These are phyloP conservation scores for Allomyces macrogynus DNA, from an alignment of 192 early-diverging fungal genomes.

Conservation along the genomic window DNA sequence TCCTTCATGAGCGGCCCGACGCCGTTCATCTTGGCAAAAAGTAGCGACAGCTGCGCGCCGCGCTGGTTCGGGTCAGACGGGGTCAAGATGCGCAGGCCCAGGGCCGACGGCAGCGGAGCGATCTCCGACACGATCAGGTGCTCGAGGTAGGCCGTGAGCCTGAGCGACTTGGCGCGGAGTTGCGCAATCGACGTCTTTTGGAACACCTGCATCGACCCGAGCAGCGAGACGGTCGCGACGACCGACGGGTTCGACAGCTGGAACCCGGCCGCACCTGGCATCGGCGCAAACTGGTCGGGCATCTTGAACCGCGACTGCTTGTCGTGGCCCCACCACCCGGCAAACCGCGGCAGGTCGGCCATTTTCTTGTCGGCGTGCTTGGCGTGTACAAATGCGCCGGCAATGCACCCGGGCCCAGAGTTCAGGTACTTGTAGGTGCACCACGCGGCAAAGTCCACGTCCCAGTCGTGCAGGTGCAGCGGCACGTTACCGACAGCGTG, in stretches of 20 bases:
- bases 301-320: conserved; percentile 68
- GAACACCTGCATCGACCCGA: conserved; percentile 66
- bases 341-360: conserved; percentile 36
- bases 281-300: conserved; percentile 61
- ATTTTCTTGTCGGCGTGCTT: conserved; percentile 33
- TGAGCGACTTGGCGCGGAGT: conserved; percentile 52
- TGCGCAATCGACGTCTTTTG: conserved; percentile 40
- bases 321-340: conserved; percentile 90
- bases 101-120: conserved; percentile 5
- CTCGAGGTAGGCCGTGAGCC: conserved; percentile 72
- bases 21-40: conserved; percentile 31
- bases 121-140: conserved; percentile 32
- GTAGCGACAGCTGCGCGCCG: conserved; percentile 71
- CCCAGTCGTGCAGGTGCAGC: conserved; percentile 78
- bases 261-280: conserved; percentile 62
- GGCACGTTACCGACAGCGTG: conserved; percentile 90
- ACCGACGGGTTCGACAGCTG: conserved; percentile 79
- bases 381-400: conserved; percentile 76
- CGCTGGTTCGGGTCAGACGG: conserved; percentile 49
- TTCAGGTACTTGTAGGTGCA: conserved; percentile 99
- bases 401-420: conserved; percentile 88
- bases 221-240: conserved; percentile 43
- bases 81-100: conserved; percentile 49
- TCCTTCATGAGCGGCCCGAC: conserved; percentile 35
- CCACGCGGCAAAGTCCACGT: conserved; percentile 94